A percentile compares a stretch with the other conserved stretches of the same genome.
Conservation (phyloP, 192 early-diverging fungal species). For the Anaeromyces robustus region DNA sequence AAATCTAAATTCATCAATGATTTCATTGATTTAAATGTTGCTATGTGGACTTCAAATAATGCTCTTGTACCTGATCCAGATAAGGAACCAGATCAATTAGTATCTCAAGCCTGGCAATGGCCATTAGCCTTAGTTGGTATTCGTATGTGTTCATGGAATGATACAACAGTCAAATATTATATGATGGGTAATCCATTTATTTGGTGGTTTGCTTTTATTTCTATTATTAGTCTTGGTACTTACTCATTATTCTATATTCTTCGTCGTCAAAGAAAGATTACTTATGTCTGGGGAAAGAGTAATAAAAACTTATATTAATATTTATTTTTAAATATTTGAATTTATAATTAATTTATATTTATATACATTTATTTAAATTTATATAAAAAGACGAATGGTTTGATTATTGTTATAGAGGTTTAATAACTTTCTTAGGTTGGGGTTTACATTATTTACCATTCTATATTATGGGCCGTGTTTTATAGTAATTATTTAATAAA, state of each 20-base stretch:
- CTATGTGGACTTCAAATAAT: slow-evolving; percentile 1
- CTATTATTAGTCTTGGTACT: background rate
- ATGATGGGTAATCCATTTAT: slow-evolving; percentile 3
- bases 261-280: background rate
- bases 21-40: background rate
- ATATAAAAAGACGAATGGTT: background rate
- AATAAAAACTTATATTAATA: background rate
- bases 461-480: slow-evolving; percentile 65
- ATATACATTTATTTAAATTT: background rate
- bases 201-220: background rate
- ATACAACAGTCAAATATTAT: background rate
- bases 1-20: background rate
- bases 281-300: background rate
- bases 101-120: slow-evolving; percentile 3
- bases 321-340: background rate
- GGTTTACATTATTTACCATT: slow-evolving; percentile 73
- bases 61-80: background rate
- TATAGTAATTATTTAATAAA: slow-evolving; percentile 21
- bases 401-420: background rate
- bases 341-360: background rate
- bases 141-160: slow-evolving; percentile 1
- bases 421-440: slow-evolving; percentile 58
- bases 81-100: slow-evolving; percentile 1
- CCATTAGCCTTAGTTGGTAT: background rate
- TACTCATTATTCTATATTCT: background rate